A percentile compares a stretch with the other conserved stretches of the same genome.
These are phyloP conservation scores for Stipa capillata DNA, from an alignment of 176 grass and related monocot species.

Conservation along the genomic window DNA sequence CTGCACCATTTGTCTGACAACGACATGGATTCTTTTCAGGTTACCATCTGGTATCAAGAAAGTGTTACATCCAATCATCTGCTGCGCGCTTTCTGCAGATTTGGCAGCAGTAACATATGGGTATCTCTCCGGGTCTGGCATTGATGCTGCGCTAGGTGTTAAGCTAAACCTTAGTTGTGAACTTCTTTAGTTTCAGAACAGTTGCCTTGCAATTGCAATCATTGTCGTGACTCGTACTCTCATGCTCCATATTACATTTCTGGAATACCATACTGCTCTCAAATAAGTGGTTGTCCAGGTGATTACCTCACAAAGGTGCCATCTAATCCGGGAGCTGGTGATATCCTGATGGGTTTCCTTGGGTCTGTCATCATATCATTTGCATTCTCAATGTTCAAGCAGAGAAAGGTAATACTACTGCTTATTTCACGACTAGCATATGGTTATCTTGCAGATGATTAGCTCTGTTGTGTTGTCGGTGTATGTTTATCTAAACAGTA, in stretches of 20 bases:
- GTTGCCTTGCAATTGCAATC: neutral
- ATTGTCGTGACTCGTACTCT: neutral
- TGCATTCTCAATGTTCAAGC: constrained; percentile 95
- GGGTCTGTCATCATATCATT: constrained; percentile 95
- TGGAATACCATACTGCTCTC: neutral
- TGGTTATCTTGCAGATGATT: neutral
- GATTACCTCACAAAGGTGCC: constrained; percentile 77
- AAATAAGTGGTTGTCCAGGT: constrained; percentile 34
- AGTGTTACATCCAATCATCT: constrained; percentile 88
- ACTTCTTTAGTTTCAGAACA: neutral
- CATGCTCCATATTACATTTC: neutral
- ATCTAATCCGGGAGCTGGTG: constrained; percentile 90
- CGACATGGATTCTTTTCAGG: constrained; percentile 31
- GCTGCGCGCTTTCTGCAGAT: constrained; percentile 70
- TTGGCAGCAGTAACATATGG: constrained; percentile 57
- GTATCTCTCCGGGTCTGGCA: constrained; percentile 46
- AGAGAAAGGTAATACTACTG: constrained; percentile 57
- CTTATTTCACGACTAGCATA: neutral
- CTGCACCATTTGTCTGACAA: neutral
- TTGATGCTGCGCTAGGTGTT: constrained; percentile 79
- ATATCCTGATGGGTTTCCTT: constrained; percentile 92
- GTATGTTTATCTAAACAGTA: neutral
- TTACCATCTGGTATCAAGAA: constrained; percentile 59
- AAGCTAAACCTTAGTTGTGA: constrained; percentile 6
- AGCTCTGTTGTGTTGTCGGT: neutral